Base-by-base conservation (phyloP, 305 asterid genomes). In the Solanum hybrid region DNA sequence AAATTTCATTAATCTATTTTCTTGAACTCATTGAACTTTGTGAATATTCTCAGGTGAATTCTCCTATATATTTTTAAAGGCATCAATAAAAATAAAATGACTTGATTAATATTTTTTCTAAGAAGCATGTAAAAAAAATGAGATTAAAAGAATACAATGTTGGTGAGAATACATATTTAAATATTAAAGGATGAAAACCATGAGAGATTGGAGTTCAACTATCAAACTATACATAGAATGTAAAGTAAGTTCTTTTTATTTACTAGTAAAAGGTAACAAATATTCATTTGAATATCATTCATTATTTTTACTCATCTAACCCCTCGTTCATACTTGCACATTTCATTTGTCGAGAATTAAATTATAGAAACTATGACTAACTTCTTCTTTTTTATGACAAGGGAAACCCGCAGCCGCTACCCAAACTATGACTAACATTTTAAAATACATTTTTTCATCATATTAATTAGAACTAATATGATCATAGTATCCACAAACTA, bases 351-450 rank as follows among this genome's bases (percentile, higher is more conserved):
- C 31, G 3, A 68, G 1, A 68, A 68, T n/a, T 5, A 68, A n/a
- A 68, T 0, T 68, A 10, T 68, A 68, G 1, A 9, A 10, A 51
- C n/a, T 51, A 15, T 51, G 68, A 17, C 10, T 11, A 39, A 11
- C 2, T 39, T 3, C 11, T 38, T 0, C 4, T 37, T 38, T 39
- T 39, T 39, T 0, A 11, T 11, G 15, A 39, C 15, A 39, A 11
- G 1, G 1, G 0, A 0, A 39, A 39, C 2, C 2, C 2, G 5
- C 0, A 11, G 0, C 51, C 1, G 15, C 51, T 39, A 39, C 1
- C 51, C 15, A 39, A 39, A 39, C 24, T 6, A 17, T 17, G 24
- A 20, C 11, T 57, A 61, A 61, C 11, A 65, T 20, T 20, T 7
- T 22, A 65, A 20, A n/a, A 65, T 65, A 22, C 4, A 61, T 61